phyloP scores from a whole-genome alignment of 1,139 yeast genomes.

The Neolecta irregularis region DNA sequence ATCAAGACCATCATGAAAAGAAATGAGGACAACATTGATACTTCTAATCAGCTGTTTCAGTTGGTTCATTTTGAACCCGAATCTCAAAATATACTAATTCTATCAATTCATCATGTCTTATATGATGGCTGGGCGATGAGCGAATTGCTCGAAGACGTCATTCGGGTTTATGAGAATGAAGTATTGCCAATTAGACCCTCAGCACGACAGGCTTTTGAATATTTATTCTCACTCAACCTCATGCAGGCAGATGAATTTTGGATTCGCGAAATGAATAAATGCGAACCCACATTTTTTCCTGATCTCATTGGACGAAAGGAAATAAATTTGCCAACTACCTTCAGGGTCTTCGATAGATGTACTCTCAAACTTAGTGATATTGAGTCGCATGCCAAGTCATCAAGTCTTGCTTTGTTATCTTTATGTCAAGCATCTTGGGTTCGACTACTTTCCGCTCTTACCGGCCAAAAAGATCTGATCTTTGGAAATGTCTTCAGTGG shows the following conservation, averaged over 20 bases:
- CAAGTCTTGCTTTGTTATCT: constrained; percentile 12
- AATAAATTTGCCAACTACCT: too few species aligned
- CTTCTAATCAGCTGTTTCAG: constrained; percentile 1
- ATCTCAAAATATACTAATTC: constrained; percentile 5
- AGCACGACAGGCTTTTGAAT: constrained; percentile 2
- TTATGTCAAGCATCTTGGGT: constrained; percentile 16
- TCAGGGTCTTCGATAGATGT: too few species aligned
- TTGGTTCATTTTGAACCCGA: constrained; percentile 1
- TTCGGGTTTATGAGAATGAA: not conserved
- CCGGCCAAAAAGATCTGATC: constrained; percentile 15
- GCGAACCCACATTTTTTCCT: constrained; percentile 4
- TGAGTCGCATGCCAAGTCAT: too few species aligned
- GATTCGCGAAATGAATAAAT: constrained; percentile 1
- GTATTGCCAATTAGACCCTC: constrained; percentile 7
- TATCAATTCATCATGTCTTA: constrained; percentile 16
- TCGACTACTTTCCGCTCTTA: constrained; percentile 14
- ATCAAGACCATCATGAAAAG: too few species aligned
- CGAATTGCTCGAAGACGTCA: constrained; percentile 12
- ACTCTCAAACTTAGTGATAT: constrained; percentile 8
- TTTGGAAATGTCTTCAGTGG: constrained; percentile 16
- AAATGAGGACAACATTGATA: too few species aligned
- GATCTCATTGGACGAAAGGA: too few species aligned
- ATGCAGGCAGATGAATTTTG: constrained; percentile 1
- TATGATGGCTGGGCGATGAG: constrained; percentile 15
- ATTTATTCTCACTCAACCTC: not conserved